Evolutionary conservation across 2,329 filamentous ascomycete species (phyloP), one percentile per base, ranked within the genome.

Genomic region (Ascochyta viciae-villosae): DNA sequence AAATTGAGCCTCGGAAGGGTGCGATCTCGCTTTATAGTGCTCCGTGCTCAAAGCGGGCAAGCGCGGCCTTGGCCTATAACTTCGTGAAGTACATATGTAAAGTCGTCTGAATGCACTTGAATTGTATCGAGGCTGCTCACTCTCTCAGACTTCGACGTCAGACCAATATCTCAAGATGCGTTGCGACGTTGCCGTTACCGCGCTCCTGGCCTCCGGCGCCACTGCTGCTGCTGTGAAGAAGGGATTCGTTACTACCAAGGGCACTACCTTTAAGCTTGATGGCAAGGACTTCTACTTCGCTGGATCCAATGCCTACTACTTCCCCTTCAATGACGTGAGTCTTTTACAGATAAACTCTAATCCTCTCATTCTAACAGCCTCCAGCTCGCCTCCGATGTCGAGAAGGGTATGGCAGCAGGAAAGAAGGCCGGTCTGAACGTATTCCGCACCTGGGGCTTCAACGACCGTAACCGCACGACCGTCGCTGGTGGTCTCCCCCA

Each of bases 391-490:
- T 68, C 76, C 3, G 81, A 84, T 61, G 76, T 81, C 41, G 77
- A 80, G 33, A 74, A 75, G 31, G 81, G 81, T 22, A 67, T 83
- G 49, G 72, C 62, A 6, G 81, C 79, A 19, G 81, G 78, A 6
- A 78, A 79, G 58, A 73, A 78, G 5, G 81, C 81, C 8, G 81
- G 81, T 3, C 69, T 84, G 19, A 82, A 77, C 45, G 82, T 85
- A 5, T 80, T 85, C 65, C 80, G 83, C 24, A 85, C 82, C 8
- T 85, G 83, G 83, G 82, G 81, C 15, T 85, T 84, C 76, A 83
- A 85, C 63, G 83, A 85, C 68, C 82, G 81, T 65, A 85, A 85
- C 64, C 73, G 71, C 23, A 84, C 82, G 0, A 80, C 78, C 46
- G 56, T 68, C 40, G 52, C 70, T 12, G 63, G 71, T 16, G 82